A percentile compares a stretch with the other conserved stretches of the same genome.
These are phyloP conservation scores for Sphaerobolus stellatus DNA, from an alignment of 1,284 basidiomycete genomes.

Conservation along the genomic window DNA sequence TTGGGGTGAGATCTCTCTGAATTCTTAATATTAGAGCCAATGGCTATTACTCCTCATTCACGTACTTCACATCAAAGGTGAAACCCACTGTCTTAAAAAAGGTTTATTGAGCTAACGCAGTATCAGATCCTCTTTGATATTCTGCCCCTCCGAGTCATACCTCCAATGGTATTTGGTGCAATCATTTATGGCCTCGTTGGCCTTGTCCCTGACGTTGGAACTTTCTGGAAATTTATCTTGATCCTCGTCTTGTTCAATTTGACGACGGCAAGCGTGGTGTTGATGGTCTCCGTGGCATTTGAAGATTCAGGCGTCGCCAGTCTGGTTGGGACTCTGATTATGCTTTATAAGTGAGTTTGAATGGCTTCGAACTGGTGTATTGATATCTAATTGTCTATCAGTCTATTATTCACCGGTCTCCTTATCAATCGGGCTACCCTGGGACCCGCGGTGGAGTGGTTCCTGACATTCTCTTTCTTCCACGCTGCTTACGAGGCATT, in stretches of 20 bases:
- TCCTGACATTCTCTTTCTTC: conserved; percentile 94
- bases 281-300: conserved; percentile 88
- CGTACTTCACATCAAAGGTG: conserved; percentile 93
- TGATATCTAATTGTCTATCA: conserved; percentile 32
- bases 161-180: conserved; percentile 90
- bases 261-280: conserved; percentile 86
- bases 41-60: conserved; percentile 93
- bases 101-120: neutral
- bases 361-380: conserved; percentile 8
- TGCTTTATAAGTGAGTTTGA: conserved; percentile 90
- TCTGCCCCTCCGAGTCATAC: conserved; percentile 88
- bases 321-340: conserved; percentile 89
- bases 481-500: conserved; percentile 98
- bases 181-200: conserved; percentile 95
- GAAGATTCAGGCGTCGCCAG: conserved; percentile 86
- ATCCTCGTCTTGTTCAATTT: conserved; percentile 94
- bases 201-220: conserved; percentile 83
- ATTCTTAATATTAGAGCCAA: conserved; percentile 66
- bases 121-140: conserved; percentile 89
- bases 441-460: conserved; percentile 71
- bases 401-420: conserved; percentile 91
- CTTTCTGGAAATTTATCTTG: conserved; percentile 98
- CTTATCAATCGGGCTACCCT: conserved; percentile 93
- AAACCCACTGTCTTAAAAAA: neutral
- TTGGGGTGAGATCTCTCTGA: neutral